Evolutionary conservation across 768 basidiomycete genomes (phyloP).

Genomic region (Lepiota venenata): DNA sequence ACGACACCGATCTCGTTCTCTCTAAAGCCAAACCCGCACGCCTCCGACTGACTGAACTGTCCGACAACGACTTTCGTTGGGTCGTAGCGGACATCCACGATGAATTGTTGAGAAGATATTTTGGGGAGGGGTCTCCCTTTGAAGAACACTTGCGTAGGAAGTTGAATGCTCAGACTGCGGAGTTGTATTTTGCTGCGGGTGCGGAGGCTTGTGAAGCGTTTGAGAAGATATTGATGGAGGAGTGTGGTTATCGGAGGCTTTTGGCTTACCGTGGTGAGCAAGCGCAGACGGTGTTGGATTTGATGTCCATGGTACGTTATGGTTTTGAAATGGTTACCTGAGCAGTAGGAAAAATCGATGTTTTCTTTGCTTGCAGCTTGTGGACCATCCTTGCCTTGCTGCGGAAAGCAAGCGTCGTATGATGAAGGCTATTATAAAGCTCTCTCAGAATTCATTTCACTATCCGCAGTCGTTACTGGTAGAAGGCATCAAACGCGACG

Average conservation of each 20-base stretch:
- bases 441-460: constrained; percentile 4
- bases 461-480: constrained; percentile 7
- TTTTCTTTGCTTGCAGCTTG: neutral
- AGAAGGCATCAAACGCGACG: neutral
- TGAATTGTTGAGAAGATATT: neutral
- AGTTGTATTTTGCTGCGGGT: neutral
- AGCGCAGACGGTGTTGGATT: constrained; percentile 7
- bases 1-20: neutral
- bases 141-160: neutral
- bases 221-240: neutral
- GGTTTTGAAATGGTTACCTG: neutral
- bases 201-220: neutral
- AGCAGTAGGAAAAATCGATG: neutral
- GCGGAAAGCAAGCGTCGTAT: neutral
- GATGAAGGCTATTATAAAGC: constrained; percentile 2
- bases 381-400: constrained; percentile 1
- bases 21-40: constrained; percentile 2
- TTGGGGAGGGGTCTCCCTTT: neutral
- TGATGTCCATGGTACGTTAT: constrained; percentile 3
- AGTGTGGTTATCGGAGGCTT: neutral
- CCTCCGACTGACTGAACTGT: neutral
- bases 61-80: neutral
- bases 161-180: neutral
- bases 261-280: constrained; percentile 1
- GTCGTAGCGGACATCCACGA: neutral